Evolutionary conservation across 1,284 basidiomycete species (phyloP).

Genomic region (Cutaneotrichosporon mucoides): DNA sequence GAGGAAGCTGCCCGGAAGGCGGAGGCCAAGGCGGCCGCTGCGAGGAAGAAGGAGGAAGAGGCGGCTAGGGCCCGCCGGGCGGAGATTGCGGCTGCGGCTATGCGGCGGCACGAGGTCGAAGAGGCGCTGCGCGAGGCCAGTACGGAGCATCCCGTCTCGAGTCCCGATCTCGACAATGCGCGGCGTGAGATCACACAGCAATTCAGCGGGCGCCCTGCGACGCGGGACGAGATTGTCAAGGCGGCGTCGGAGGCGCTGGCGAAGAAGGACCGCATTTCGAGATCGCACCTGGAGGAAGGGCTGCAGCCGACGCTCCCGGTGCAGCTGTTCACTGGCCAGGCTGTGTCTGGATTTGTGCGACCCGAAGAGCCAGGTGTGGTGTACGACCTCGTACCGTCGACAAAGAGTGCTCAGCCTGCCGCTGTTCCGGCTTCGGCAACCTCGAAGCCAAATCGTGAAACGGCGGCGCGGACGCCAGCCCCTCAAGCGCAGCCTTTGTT

Average conservation of each 20-base stretch:
- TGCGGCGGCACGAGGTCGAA: slow-evolving; percentile 1
- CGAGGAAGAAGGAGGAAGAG: not conserved
- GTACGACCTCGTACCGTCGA: slow-evolving; percentile 1
- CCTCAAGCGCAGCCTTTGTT: not conserved
- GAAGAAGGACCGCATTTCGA: not conserved
- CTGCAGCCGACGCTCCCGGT: not conserved
- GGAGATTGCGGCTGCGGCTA: not conserved
- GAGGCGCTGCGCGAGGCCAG: slow-evolving; percentile 1
- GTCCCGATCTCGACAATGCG: slow-evolving; percentile 1
- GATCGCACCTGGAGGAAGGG: not conserved
- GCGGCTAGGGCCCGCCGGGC: slow-evolving; percentile 1
- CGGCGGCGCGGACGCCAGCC: not conserved
- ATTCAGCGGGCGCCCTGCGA: not conserved
- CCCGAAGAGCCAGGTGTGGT: slow-evolving; percentile 4
- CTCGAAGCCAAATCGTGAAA: not conserved
- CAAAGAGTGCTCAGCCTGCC: too few relatives aligned
- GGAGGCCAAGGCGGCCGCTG: not conserved
- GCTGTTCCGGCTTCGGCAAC: too few relatives aligned
- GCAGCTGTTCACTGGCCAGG: not conserved
- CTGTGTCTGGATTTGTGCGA: not conserved
- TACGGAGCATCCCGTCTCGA: not conserved
- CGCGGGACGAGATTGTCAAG: slow-evolving; percentile 1
- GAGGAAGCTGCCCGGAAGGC: not conserved
- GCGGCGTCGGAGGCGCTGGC: not conserved
- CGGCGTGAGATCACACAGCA: not conserved